phyloP scores from a whole-genome alignment of 345 rosid genomes.

The Salix suchowensis region DNA sequence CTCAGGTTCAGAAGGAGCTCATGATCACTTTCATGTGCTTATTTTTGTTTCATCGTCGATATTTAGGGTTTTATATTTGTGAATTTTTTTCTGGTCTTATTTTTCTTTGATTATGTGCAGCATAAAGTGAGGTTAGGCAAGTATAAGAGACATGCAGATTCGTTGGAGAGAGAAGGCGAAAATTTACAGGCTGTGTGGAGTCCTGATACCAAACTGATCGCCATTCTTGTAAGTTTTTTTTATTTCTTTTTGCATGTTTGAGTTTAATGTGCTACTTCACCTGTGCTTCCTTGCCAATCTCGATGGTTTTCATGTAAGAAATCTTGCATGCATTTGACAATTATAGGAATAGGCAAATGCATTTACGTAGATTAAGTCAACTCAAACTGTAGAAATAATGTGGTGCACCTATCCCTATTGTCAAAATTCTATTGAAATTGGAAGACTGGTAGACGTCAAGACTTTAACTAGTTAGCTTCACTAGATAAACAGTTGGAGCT shows the following conservation, averaged over 20 bases:
- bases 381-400: not conserved
- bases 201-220: slow-evolving; percentile 75
- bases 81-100: not conserved
- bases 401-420: not conserved
- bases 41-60: not conserved
- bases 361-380: not conserved
- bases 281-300: not conserved
- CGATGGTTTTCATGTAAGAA: not conserved
- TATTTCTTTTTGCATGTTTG: not conserved
- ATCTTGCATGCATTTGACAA: not conserved
- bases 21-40: not conserved
- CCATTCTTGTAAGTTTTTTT: slow-evolving; percentile 61
- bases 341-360: not conserved
- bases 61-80: slow-evolving; percentile 15
- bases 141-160: slow-evolving; percentile 71
- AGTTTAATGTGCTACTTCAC: not conserved
- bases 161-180: slow-evolving; percentile 77
- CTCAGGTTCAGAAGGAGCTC: slow-evolving; percentile 34
- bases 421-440: not conserved
- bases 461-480: not conserved
- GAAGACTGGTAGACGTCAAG: not conserved
- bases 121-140: slow-evolving; percentile 89
- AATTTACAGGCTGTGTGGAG: slow-evolving; percentile 89
- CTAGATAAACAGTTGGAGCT: not conserved
- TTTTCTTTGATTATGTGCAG: slow-evolving; percentile 27